phyloP scores from a whole-genome alignment of 1,284 basidiomycete genomes.

The Amylostereum areolatum region DNA sequence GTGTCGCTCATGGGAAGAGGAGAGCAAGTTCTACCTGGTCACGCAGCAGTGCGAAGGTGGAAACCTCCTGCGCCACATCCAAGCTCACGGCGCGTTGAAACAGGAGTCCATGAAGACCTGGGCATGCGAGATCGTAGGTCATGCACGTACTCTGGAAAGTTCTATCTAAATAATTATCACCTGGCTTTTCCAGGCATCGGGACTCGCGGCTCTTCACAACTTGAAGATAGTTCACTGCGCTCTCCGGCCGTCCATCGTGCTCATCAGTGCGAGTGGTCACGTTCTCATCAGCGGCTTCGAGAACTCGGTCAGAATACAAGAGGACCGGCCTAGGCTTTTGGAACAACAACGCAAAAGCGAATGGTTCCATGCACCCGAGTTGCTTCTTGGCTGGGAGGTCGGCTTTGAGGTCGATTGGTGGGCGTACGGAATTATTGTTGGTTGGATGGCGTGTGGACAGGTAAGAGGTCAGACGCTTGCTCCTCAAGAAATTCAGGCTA shows the following conservation, averaged over 20 bases:
- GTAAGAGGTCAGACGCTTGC: background rate
- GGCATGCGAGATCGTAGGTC: conserved; percentile 13
- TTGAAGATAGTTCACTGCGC: conserved; percentile 11
- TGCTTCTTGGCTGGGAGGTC: conserved; percentile 12
- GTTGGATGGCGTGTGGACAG: conserved; percentile 13
- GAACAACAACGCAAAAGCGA: conserved; percentile 2
- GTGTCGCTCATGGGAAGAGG: conserved; percentile 12
- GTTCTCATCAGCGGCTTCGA: conserved; percentile 12
- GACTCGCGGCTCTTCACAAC: conserved; percentile 11
- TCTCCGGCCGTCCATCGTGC: conserved; percentile 10
- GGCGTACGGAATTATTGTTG: conserved; percentile 11
- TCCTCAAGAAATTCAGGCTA: background rate
- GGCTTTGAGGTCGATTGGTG: conserved; percentile 14
- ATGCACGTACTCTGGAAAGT: too few species aligned
- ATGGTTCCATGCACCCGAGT: conserved; percentile 14
- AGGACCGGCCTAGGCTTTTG: background rate
- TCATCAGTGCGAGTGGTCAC: conserved; percentile 11
- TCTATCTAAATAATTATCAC: too few species aligned
- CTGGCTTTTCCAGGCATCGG: conserved; percentile 12
- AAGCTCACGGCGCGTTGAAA: conserved; percentile 5
- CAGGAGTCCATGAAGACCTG: conserved; percentile 5
- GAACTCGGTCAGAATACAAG: background rate
- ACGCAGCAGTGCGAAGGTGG: conserved; percentile 11
- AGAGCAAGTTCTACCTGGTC: conserved; percentile 8
- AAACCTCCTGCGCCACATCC: conserved; percentile 8